Evolutionary conservation across 1,284 basidiomycete genomes (phyloP).

Genomic region (Ganoderma lucidum): DNA sequence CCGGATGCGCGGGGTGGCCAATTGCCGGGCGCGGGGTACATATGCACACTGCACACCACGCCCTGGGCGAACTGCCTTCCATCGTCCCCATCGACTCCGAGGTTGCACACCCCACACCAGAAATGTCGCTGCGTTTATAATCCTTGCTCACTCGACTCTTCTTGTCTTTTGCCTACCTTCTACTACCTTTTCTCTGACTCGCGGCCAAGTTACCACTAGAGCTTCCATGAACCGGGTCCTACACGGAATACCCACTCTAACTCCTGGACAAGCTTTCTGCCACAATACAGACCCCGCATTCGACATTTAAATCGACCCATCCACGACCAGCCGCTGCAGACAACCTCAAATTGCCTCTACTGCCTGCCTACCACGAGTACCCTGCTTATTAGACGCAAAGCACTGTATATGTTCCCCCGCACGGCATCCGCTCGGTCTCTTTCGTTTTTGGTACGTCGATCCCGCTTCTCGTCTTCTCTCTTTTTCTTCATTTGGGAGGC

Average conservation of each 20-base stretch:
- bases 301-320: background rate
- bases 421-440: slow-evolving; percentile 30
- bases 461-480: slow-evolving; percentile 5
- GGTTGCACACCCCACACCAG: background rate
- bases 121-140: background rate
- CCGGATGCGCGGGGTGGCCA: slow-evolving; percentile 31
- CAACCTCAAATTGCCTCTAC: background rate
- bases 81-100: background rate
- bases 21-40: slow-evolving; percentile 29
- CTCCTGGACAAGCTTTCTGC: background rate
- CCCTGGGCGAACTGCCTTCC: background rate
- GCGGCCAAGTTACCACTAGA: background rate
- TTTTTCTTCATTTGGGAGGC: background rate
- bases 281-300: background rate
- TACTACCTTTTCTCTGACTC: background rate
- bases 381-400: slow-evolving; percentile 2
- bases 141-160: background rate
- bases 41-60: slow-evolving; percentile 6
- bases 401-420: slow-evolving; percentile 31
- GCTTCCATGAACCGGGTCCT: background rate
- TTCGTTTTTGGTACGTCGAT: slow-evolving; percentile 26
- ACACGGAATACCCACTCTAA: slow-evolving; percentile 14
- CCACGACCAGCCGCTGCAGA: slow-evolving; percentile 10
- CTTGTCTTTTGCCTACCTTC: background rate
- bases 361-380: slow-evolving; percentile 10